Evolutionary conservation across 2,329 filamentous ascomycete species (phyloP).

Genomic region (Nemania serpens): DNA sequence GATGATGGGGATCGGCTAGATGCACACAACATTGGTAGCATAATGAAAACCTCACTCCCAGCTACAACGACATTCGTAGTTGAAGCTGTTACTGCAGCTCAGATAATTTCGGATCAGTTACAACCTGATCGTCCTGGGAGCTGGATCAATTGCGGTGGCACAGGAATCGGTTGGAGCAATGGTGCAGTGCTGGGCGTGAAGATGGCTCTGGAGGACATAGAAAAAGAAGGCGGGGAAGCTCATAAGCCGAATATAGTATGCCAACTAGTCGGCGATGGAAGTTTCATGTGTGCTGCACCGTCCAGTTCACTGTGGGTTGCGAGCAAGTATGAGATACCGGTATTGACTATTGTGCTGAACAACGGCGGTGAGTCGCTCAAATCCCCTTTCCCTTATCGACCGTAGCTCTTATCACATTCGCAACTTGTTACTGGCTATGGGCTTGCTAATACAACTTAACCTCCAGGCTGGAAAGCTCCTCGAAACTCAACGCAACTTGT

Average conservation of each 20-base stretch:
- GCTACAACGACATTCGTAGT: slow-evolving; percentile 70
- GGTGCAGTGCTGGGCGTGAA: slow-evolving; percentile 78
- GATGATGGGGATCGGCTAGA: slow-evolving; percentile 31
- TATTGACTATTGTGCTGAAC: slow-evolving; percentile 55
- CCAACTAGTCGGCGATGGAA: slow-evolving; percentile 56
- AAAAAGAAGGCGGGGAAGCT: slow-evolving; percentile 49
- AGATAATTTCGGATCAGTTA: slow-evolving; percentile 71
- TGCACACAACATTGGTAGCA: slow-evolving; percentile 32
- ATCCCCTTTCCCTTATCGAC: background rate
- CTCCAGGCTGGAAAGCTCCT: slow-evolving; percentile 36
- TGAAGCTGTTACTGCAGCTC: slow-evolving; percentile 76
- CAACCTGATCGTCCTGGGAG: slow-evolving; percentile 69
- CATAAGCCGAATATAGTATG: slow-evolving; percentile 49
- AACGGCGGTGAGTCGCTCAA: slow-evolving; percentile 50
- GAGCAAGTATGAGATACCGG: slow-evolving; percentile 51
- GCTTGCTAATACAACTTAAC: background rate
- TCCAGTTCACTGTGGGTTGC: slow-evolving; percentile 56
- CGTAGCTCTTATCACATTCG: background rate
- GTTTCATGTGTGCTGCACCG: slow-evolving; percentile 54
- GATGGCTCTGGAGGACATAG: slow-evolving; percentile 61
- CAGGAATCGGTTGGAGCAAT: slow-evolving; percentile 80
- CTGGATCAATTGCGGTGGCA: slow-evolving; percentile 82
- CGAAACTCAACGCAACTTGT: slow-evolving; percentile 34
- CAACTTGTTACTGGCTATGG: background rate
- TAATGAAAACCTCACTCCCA: slow-evolving; percentile 31